Conservation (phyloP, 2,329 filamentous ascomycete species). For the Phyllosticta citribraziliensis region DNA sequence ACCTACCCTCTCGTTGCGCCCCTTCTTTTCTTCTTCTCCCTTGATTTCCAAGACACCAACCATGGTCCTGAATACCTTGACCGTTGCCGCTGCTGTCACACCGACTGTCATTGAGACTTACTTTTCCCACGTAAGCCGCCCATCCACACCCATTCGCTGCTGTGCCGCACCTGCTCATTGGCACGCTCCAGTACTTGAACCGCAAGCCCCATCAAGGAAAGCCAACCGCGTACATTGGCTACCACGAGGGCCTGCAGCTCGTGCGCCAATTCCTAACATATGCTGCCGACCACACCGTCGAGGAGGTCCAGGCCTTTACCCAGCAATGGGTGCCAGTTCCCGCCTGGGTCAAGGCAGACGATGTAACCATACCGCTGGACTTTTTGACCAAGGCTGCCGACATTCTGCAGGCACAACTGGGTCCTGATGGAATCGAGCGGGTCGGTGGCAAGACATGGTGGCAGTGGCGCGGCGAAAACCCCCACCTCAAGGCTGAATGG, state of each 20-base stretch:
- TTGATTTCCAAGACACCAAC: slow-evolving; percentile 20
- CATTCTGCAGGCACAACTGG: slow-evolving; percentile 63
- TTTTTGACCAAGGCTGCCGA: slow-evolving; percentile 53
- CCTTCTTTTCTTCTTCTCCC: neutral
- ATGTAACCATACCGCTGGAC: slow-evolving; percentile 54
- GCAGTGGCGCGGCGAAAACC: slow-evolving; percentile 62
- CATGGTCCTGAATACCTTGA: slow-evolving; percentile 67
- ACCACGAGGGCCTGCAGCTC: slow-evolving; percentile 83
- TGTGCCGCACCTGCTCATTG: neutral
- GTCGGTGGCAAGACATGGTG: slow-evolving; percentile 74
- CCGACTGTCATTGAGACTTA: slow-evolving; percentile 82
- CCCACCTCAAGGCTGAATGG: slow-evolving; percentile 74
- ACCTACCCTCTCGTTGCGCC: neutral
- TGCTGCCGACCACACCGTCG: slow-evolving; percentile 80
- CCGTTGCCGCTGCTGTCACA: slow-evolving; percentile 73
- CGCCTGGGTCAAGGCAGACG: slow-evolving; percentile 73
- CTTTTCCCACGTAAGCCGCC: slow-evolving; percentile 63
- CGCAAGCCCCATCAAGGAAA: slow-evolving; percentile 65
- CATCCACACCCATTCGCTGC: neutral
- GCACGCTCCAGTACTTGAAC: slow-evolving; percentile 61
- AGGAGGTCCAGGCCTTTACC: slow-evolving; percentile 88
- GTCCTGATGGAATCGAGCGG: slow-evolving; percentile 57
- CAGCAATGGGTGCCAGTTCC: slow-evolving; percentile 85
- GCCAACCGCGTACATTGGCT: slow-evolving; percentile 83
- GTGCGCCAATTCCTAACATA: slow-evolving; percentile 79